These are phyloP conservation scores for Botrytis sinoallii DNA, from an alignment of 2,329 filamentous ascomycete species.

Conservation along the genomic window DNA sequence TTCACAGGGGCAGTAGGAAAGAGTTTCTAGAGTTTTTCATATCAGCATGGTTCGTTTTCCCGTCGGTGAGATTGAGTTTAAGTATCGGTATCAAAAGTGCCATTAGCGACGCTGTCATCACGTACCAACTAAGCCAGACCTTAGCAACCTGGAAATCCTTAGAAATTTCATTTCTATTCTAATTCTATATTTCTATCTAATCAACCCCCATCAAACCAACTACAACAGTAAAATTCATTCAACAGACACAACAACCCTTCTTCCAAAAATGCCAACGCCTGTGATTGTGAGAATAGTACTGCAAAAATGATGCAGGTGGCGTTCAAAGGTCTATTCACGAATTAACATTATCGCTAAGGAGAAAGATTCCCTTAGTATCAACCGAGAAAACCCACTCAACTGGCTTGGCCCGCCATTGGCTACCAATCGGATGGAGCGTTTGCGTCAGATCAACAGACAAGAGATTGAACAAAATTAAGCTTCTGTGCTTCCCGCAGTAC, in stretches of 20 bases:
- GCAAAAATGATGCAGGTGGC: not conserved
- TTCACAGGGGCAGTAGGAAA: not conserved
- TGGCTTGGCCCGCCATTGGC: not conserved
- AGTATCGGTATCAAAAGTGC: not conserved
- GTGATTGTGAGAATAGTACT: not conserved
- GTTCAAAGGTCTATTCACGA: not conserved
- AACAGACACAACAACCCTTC: not conserved
- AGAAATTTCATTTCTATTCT: not conserved
- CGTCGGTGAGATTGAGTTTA: not conserved
- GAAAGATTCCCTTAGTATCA: not conserved
- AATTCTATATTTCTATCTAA: not conserved
- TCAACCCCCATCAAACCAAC: not conserved
- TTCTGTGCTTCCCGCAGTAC: not conserved
- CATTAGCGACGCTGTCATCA: too few relatives aligned
- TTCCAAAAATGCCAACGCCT: not conserved
- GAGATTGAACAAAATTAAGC: not conserved
- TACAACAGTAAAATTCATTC: not conserved
- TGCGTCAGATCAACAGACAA: not conserved
- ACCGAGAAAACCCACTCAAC: not conserved
- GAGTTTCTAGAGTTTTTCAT: not conserved
- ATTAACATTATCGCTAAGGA: not conserved
- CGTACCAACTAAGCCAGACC: too few relatives aligned
- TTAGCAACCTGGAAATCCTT: not conserved
- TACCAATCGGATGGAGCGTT: not conserved
- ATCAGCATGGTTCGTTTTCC: not conserved